A percentile compares a stretch with the other conserved stretches of the same genome.
Conservation (phyloP, 2,329 filamentous ascomycete species). For the Aspergillus neotritici region DNA sequence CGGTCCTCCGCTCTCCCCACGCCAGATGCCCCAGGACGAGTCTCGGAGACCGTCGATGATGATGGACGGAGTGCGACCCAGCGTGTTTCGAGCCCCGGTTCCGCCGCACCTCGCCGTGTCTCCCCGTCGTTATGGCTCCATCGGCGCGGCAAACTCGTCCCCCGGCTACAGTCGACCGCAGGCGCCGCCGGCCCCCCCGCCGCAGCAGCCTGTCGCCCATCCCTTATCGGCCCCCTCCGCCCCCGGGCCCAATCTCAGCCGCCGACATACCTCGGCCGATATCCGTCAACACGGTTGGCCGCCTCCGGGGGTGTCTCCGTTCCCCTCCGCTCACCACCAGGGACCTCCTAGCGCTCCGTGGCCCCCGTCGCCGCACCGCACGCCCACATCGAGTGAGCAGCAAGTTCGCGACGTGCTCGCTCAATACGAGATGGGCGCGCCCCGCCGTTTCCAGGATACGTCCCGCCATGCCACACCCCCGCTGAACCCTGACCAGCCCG, state of each 20-base stretch:
- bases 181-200: slow-evolving; percentile 60
- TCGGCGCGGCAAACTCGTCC: slow-evolving; percentile 64
- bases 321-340: slow-evolving; percentile 58
- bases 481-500: slow-evolving; percentile 43
- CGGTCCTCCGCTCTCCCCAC: slow-evolving; percentile 71
- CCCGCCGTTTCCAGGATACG: slow-evolving; percentile 42
- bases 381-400: slow-evolving; percentile 52
- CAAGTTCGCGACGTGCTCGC: slow-evolving; percentile 58
- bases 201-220: slow-evolving; percentile 63
- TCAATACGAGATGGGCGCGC: slow-evolving; percentile 59
- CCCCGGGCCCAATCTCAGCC: slow-evolving; percentile 61
- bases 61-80: slow-evolving; percentile 55
- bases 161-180: slow-evolving; percentile 67
- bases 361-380: slow-evolving; percentile 60
- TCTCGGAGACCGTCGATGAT: slow-evolving; percentile 66
- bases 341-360: slow-evolving; percentile 58
- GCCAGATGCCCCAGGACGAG: slow-evolving; percentile 81
- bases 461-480: slow-evolving; percentile 53
- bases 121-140: slow-evolving; percentile 80
- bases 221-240: slow-evolving; percentile 54
- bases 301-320: slow-evolving; percentile 55
- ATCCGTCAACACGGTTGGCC: slow-evolving; percentile 84
- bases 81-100: slow-evolving; percentile 69
- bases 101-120: slow-evolving; percentile 75
- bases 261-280: slow-evolving; percentile 90